phyloP scores from a whole-genome alignment of 23 red algal genomes.

The Agarophyton chilense region DNA sequence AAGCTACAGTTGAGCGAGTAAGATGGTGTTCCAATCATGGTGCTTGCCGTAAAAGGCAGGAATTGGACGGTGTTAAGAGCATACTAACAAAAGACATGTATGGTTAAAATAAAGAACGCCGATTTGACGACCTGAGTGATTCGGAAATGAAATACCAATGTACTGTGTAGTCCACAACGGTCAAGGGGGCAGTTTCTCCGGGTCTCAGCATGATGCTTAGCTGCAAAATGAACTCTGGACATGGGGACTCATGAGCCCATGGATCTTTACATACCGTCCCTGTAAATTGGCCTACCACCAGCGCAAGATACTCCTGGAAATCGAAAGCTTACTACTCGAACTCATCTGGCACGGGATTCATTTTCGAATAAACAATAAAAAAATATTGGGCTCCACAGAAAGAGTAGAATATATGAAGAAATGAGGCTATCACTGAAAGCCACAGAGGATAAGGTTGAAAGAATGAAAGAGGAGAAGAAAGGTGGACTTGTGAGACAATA shows the following conservation, averaged over 20 bases:
- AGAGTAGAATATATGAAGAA: conserved; percentile 47
- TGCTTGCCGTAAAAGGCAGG: conserved; percentile 15
- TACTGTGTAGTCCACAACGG: not conserved
- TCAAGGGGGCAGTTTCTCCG: conserved; percentile 16
- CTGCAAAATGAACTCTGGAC: conserved; percentile 59
- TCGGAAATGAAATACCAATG: not conserved
- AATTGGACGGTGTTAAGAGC: conserved; percentile 19
- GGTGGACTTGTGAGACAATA: conserved; percentile 6
- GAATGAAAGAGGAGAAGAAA: conserved; percentile 28
- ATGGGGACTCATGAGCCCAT: conserved; percentile 69
- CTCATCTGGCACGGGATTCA: conserved; percentile 52
- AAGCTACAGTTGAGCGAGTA: conserved; percentile 52
- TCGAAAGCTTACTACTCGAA: conserved; percentile 6
- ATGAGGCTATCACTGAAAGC: conserved; percentile 7
- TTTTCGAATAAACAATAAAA: conserved; percentile 62
- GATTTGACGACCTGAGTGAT: not conserved
- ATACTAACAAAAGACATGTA: conserved; percentile 25
- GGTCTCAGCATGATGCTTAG: conserved; percentile 61
- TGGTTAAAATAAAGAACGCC: not conserved
- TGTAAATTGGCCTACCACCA: conserved; percentile 33
- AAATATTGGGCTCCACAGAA: conserved; percentile 38
- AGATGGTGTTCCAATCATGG: conserved; percentile 53
- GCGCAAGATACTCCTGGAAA: conserved; percentile 5
- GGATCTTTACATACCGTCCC: conserved; percentile 44
- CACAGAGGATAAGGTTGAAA: conserved; percentile 23